Evolutionary conservation across 352 stramenopile species (phyloP).

Genomic region (Phytophthora pistaciae): DNA sequence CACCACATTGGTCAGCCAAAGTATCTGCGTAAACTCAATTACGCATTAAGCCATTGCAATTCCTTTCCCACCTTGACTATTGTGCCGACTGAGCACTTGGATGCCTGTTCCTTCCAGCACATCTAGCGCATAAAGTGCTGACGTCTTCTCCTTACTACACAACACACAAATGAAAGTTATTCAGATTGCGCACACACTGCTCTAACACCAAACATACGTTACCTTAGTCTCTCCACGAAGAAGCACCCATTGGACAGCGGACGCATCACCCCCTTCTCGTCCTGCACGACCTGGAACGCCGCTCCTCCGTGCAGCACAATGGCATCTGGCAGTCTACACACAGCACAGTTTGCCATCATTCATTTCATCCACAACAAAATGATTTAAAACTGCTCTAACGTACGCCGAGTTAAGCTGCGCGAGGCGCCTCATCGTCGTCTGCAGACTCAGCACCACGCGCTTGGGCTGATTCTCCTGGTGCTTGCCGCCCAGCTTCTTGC

Average conservation of each 20-base stretch:
- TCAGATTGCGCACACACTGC: neutral
- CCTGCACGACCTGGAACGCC: constrained; percentile 74
- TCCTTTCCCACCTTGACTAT: constrained; percentile 65
- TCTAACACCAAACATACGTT: constrained; percentile 6
- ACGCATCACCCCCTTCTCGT: constrained; percentile 53
- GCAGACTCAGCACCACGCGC: constrained; percentile 69
- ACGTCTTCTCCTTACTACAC: constrained; percentile 73
- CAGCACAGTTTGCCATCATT: neutral
- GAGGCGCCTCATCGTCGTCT: constrained; percentile 67
- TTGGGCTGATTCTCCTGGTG: constrained; percentile 34
- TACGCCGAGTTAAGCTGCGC: constrained; percentile 68
- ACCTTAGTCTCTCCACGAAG: constrained; percentile 85
- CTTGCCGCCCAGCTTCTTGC: constrained; percentile 45
- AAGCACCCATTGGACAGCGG: constrained; percentile 76
- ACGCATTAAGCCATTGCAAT: neutral
- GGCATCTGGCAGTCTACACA: constrained; percentile 62
- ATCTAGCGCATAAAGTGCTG: constrained; percentile 75
- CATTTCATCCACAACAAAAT: neutral
- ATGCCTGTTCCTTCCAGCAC: constrained; percentile 79
- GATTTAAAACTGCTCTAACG: neutral
- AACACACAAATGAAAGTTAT: neutral
- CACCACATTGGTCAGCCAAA: neutral
- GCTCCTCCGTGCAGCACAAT: constrained; percentile 77
- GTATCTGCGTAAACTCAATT: neutral
- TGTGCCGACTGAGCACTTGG: constrained; percentile 78